A percentile compares a stretch with the other conserved stretches of the same genome.
Evolutionary conservation across 768 basidiomycete species (phyloP).

Genomic region (Mycena epipterygia): DNA sequence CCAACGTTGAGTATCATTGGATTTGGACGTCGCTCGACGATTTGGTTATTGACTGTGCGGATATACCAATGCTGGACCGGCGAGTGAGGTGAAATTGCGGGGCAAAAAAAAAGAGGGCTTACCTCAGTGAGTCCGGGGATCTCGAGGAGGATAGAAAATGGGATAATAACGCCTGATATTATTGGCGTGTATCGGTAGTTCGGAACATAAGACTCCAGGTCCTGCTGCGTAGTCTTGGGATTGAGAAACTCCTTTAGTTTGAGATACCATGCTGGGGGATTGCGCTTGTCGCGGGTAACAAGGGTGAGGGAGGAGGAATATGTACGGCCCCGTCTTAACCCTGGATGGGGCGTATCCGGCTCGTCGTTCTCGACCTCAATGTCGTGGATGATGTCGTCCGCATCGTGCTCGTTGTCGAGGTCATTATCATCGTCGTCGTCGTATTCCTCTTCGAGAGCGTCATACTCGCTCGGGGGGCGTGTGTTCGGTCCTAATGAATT

Average conservation of each 20-base stretch:
- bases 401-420: conserved; percentile 26
- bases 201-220: conserved; percentile 56
- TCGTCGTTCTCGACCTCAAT: conserved; percentile 28
- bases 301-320: conserved; percentile 29
- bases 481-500: not conserved
- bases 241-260: conserved; percentile 33
- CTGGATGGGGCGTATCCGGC: not conserved
- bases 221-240: conserved; percentile 41
- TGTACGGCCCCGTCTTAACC: conserved; percentile 19
- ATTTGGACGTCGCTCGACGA: conserved; percentile 66
- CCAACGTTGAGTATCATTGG: conserved; percentile 71
- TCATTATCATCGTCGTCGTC: conserved; percentile 28
- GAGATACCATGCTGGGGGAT: conserved; percentile 29
- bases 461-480: conserved; percentile 4
- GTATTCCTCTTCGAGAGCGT: not conserved
- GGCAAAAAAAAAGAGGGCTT: not conserved
- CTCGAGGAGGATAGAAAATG: conserved; percentile 85
- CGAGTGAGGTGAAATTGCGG: not conserved
- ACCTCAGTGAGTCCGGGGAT: conserved; percentile 82
- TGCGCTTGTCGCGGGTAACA: not conserved
- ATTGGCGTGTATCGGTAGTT: conserved; percentile 77
- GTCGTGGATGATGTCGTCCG: conserved; percentile 33
- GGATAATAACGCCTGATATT: conserved; percentile 75
- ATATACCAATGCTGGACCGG: conserved; percentile 71
- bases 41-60: conserved; percentile 60